Evolutionary conservation across 1,284 basidiomycete species (phyloP).

Genomic region (Tilletia caries): DNA sequence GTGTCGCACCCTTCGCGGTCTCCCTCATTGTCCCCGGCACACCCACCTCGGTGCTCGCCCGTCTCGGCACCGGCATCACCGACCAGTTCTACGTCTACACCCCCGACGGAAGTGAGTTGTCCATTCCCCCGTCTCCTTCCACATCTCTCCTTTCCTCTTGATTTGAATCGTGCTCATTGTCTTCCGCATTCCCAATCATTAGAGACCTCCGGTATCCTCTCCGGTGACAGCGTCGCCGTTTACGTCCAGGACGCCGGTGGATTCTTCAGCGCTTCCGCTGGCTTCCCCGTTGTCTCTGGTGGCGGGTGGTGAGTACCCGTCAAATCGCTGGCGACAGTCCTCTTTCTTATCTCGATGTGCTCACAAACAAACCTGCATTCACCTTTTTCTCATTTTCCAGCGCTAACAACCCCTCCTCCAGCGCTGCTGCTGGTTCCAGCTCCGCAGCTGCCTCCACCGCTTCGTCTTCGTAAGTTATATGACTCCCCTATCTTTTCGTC

Average conservation of each 20-base stretch:
- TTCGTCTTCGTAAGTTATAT: too few relatives aligned
- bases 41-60: neutral
- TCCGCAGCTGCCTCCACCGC: too few relatives aligned
- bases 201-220: neutral
- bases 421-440: neutral
- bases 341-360: neutral
- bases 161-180: neutral
- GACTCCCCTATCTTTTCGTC: too few relatives aligned
- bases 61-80: neutral
- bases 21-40: slow-evolving; percentile 5
- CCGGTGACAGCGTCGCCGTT: neutral
- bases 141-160: neutral
- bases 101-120: slow-evolving; percentile 2
- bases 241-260: neutral
- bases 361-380: neutral
- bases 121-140: neutral
- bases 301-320: neutral
- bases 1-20: neutral
- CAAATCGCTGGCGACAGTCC: neutral
- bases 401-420: neutral
- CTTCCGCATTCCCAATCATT: neutral
- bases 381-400: neutral
- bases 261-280: neutral
- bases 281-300: neutral
- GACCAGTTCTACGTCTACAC: slow-evolving; percentile 1